Base-by-base conservation (phyloP, 495 filamentous ascomycete genomes). In the Thermochaetoides thermophila region DNA sequence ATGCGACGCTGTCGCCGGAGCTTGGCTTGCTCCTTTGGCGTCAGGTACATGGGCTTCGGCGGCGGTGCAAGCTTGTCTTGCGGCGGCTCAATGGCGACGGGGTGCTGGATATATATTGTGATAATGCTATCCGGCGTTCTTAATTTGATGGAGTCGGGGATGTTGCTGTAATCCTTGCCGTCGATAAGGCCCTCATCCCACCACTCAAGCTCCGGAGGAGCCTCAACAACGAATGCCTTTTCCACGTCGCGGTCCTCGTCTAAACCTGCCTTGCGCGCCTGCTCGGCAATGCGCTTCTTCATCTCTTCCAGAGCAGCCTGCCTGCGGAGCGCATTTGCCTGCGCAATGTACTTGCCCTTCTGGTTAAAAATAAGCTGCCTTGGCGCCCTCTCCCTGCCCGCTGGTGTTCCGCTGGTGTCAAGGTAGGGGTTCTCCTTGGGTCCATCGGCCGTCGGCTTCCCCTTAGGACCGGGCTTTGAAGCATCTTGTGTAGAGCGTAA, bases 341-440 rank as follows among this genome's bases (percentile, higher is more conserved):
- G 87, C 40, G 80, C 74, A 32, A 95, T 91, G 47, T 91, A 96
- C 68, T 95, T 95, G 31, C 89, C 89, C 52, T 93, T 93, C 46
- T 86, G 76, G 57, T 95, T 92, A 66, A 97, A 96, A 8, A 83
- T 54, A 13, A 97, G 69, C 43, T 83, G 73, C 27, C 80, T 73
- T 2, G 80, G 63, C 33, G 78, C 62, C 23, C 84, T 69, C 15
- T 66, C 66, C 31, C 65, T 80, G 17, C 68, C 68, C 6, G 71
- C 61, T 2, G 73, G 71, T 13, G 68, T 66, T 42, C 78, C 73
- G 3, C 68, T 67, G 2, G 78, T 64, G 46, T 95, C 89, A 38
- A 78, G 91, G 46, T 92, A 93, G 3, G 84, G 87, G 36, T 95
- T 94, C 39, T 70, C 73, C 32, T 66, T 68, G 8, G 37, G 19